A percentile compares a stretch with the other conserved stretches of the same genome.
Conservation (phyloP, 352 stramenopile genomes). For the Pythium sp. region DNA sequence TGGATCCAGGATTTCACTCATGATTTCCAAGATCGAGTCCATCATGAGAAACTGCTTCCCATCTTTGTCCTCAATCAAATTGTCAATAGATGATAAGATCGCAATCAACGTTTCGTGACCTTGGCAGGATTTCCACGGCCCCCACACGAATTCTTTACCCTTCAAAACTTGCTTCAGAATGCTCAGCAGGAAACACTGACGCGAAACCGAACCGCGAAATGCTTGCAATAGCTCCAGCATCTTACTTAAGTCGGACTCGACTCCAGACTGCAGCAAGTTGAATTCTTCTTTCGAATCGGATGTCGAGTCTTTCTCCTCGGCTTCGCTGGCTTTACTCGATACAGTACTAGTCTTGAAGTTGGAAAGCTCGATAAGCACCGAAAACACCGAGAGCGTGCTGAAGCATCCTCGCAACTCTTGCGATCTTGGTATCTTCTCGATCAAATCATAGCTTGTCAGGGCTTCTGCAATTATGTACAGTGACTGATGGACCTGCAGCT, state of each 20-base stretch:
- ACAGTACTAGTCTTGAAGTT: constrained; percentile 12
- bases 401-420: constrained; percentile 16
- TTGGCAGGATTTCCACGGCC: constrained; percentile 48
- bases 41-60: constrained; percentile 33
- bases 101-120: constrained; percentile 61
- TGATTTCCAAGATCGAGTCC: constrained; percentile 46
- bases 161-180: constrained; percentile 47
- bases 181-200: constrained; percentile 40
- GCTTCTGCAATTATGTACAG: constrained; percentile 55
- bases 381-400: constrained; percentile 30
- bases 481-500: constrained; percentile 49
- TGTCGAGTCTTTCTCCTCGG: constrained; percentile 1
- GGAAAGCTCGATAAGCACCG: constrained; percentile 40
- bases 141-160: constrained; percentile 34
- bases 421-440: constrained; percentile 17
- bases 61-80: constrained; percentile 21
- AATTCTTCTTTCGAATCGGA: constrained; percentile 15
- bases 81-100: constrained; percentile 52
- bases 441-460: constrained; percentile 28
- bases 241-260: constrained; percentile 57
- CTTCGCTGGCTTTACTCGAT: neutral
- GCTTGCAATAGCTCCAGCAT: constrained; percentile 53
- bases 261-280: constrained; percentile 35
- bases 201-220: constrained; percentile 26
- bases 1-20: constrained; percentile 45